A percentile compares a stretch with the other conserved stretches of the same genome.
phyloP scores from a whole-genome alignment of 2,329 filamentous ascomycete genomes.

The Cladophialophora immunda region DNA sequence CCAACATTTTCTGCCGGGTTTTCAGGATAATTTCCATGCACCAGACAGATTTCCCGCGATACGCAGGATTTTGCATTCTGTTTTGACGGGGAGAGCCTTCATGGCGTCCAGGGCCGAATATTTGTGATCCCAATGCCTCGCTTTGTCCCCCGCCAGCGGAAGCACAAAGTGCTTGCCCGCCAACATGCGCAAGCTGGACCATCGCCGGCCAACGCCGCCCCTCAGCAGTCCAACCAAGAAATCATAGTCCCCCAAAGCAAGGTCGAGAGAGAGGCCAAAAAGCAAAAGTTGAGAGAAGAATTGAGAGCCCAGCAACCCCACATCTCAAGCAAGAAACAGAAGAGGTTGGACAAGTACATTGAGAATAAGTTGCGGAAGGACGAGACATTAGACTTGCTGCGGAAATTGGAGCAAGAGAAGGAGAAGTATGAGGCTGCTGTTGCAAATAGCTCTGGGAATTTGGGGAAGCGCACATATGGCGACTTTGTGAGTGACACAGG shows the following conservation, averaged over 20 bases:
- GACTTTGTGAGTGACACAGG: constrained; percentile 52
- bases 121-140: constrained; percentile 50
- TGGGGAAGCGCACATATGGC: constrained; percentile 77
- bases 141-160: constrained; percentile 65
- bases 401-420: constrained; percentile 80
- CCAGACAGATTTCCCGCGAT: not conserved
- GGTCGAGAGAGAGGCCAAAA: constrained; percentile 62
- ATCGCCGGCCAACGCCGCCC: constrained; percentile 2
- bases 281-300: constrained; percentile 62
- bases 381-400: constrained; percentile 83
- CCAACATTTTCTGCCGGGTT: constrained; percentile 1
- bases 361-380: constrained; percentile 95
- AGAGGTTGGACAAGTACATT: constrained; percentile 74
- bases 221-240: constrained; percentile 30
- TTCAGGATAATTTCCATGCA: constrained; percentile 1
- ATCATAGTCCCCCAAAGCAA: constrained; percentile 48
- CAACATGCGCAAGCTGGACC: constrained; percentile 35
- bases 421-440: constrained; percentile 76
- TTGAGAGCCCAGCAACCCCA: constrained; percentile 63
- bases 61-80: not conserved
- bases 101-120: not conserved
- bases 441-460: constrained; percentile 75
- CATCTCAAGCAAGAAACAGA: constrained; percentile 71
- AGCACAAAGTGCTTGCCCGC: constrained; percentile 59
- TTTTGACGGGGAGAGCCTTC: not conserved